A percentile compares a stretch with the other conserved stretches of the same genome.
These are phyloP conservation scores for Backusella sp. DNA, from an alignment of 192 early-diverging fungal genomes.

Conservation along the genomic window DNA sequence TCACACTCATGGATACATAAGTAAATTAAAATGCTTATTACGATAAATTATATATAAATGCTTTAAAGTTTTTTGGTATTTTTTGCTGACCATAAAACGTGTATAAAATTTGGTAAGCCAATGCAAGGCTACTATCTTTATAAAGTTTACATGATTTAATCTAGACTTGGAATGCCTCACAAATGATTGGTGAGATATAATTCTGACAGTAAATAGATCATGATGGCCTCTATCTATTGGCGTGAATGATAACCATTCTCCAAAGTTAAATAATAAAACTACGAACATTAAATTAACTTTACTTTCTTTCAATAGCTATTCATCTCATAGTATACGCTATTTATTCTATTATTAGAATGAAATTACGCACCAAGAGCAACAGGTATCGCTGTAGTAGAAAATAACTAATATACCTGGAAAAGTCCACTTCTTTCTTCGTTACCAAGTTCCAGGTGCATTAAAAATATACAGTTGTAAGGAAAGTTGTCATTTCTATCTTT, in stretches of 20 bases:
- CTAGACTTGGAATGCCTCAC: neutral
- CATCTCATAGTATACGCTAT: no score
- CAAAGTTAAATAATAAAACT: no score
- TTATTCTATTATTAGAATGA: no score
- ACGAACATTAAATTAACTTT: no score
- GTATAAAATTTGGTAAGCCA: neutral
- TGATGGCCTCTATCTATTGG: neutral
- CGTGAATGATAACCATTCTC: no score
- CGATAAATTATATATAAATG: neutral
- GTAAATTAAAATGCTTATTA: neutral
- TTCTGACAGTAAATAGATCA: neutral
- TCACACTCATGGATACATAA: neutral
- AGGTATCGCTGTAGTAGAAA: neutral
- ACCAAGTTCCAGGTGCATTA: no score
- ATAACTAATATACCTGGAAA: neutral
- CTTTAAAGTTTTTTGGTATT: neutral
- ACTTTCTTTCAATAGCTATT: no score
- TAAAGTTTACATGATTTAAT: neutral
- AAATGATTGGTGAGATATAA: neutral
- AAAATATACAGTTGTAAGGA: neutral
- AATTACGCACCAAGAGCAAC: no score
- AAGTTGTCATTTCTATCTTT: neutral
- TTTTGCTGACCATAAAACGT: neutral
- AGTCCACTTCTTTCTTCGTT: no score
- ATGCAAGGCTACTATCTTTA: neutral